These are phyloP conservation scores for Dothideomycetes sp. DNA, from an alignment of 2,329 filamentous ascomycete genomes.

Conservation along the genomic window DNA sequence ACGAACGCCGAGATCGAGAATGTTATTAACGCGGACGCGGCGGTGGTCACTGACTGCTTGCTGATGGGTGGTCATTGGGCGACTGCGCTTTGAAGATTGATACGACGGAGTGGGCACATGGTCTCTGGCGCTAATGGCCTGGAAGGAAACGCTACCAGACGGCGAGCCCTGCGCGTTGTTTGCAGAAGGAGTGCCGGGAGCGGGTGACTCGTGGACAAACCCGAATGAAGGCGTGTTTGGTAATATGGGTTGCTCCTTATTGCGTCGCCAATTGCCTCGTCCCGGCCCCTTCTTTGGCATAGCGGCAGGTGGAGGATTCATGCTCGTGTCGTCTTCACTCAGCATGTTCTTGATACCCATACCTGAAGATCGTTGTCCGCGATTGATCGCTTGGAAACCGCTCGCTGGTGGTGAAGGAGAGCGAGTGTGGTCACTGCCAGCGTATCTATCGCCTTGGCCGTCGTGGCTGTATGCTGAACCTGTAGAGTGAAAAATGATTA, in stretches of 20 bases:
- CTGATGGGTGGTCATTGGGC: constrained; percentile 72
- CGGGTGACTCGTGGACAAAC: constrained; percentile 1
- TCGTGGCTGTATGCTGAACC: constrained; percentile 2
- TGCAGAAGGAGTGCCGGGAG: neutral
- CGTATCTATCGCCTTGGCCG: constrained; percentile 11
- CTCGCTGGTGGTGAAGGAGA: constrained; percentile 26
- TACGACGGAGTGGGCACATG: constrained; percentile 23
- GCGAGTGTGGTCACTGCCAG: constrained; percentile 36
- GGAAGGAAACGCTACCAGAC: constrained; percentile 13
- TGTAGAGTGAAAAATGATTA: neutral
- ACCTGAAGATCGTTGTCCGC: constrained; percentile 26
- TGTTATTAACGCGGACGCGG: constrained; percentile 69
- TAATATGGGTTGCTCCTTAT: constrained; percentile 19
- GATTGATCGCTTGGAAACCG: constrained; percentile 27
- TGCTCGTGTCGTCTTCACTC: constrained; percentile 32
- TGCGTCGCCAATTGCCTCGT: constrained; percentile 39
- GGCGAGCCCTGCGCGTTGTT: neutral
- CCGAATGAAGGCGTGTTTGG: constrained; percentile 15
- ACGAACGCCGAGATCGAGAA: constrained; percentile 63
- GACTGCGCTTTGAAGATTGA: constrained; percentile 42
- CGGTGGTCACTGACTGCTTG: constrained; percentile 70
- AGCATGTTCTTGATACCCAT: constrained; percentile 39
- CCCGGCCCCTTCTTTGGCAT: constrained; percentile 30
- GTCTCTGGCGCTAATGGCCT: constrained; percentile 13
- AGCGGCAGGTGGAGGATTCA: constrained; percentile 18